Evolutionary conservation across 306 rosid genomes (phyloP).

Genomic region (Corylus americana): DNA sequence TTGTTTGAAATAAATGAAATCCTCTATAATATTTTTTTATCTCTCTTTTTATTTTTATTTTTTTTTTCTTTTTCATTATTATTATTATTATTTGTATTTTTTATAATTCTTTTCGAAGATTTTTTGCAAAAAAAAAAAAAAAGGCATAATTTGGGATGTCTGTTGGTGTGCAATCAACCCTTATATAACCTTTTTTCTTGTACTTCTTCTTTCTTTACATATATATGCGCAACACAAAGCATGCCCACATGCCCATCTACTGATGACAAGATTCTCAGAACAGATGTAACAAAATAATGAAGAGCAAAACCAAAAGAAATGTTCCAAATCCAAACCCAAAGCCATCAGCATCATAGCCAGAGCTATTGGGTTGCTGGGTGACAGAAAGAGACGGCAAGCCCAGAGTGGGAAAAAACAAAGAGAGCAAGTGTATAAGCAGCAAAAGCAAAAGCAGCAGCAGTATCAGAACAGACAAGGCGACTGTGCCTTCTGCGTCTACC

Average conservation of each 20-base stretch:
- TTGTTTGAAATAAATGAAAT: too few relatives aligned
- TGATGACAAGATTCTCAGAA: background rate
- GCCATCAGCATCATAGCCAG: conserved; percentile 29
- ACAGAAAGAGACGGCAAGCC: conserved; percentile 16
- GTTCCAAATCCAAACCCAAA: conserved; percentile 22
- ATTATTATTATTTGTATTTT: too few relatives aligned
- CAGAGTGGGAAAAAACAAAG: conserved; percentile 28
- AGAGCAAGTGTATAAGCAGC: conserved; percentile 14
- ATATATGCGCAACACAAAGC: background rate
- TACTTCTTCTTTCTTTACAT: background rate
- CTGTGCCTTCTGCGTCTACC: conserved; percentile 17
- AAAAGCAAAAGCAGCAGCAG: conserved; percentile 36
- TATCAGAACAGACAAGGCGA: conserved; percentile 16
- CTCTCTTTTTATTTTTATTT: too few relatives aligned
- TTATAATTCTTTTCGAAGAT: too few relatives aligned
- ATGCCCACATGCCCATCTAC: background rate
- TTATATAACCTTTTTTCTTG: background rate
- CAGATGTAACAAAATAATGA: conserved; percentile 33
- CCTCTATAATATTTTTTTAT: too few relatives aligned
- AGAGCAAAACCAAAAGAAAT: conserved; percentile 34
- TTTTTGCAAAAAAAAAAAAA: too few relatives aligned
- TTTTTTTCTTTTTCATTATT: too few relatives aligned
- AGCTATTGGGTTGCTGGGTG: conserved; percentile 11
- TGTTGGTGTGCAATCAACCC: background rate
- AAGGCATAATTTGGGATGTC: background rate